Evolutionary conservation across 768 basidiomycete species (phyloP).

Genomic region (Pleurotus cornucopiae): DNA sequence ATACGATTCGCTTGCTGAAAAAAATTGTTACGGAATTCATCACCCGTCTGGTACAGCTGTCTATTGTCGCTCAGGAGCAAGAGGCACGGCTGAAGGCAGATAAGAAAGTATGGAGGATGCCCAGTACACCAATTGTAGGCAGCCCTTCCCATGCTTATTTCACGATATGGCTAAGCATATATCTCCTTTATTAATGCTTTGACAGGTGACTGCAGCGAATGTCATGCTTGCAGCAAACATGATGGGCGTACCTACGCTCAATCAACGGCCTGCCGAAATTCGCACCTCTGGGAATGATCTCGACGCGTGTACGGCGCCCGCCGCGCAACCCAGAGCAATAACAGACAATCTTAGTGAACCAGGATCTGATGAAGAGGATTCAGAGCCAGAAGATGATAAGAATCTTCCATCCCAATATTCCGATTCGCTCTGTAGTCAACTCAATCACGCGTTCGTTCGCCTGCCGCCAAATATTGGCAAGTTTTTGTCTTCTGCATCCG

Average conservation of each 20-base stretch:
- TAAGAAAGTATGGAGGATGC: conserved; percentile 55
- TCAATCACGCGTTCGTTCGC: conserved; percentile 19
- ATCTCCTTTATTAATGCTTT: background rate
- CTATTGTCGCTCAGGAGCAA: conserved; percentile 54
- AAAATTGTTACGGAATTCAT: conserved; percentile 47
- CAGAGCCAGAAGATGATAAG: conserved; percentile 9
- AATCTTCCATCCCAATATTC: background rate
- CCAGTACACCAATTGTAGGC: conserved; percentile 37
- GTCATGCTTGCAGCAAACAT: conserved; percentile 47
- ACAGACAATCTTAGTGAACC: conserved; percentile 2
- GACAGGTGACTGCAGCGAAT: conserved; percentile 33
- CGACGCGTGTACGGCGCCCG: conserved; percentile 14
- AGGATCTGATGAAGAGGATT: conserved; percentile 16
- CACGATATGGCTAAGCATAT: background rate
- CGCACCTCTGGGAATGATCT: conserved; percentile 9
- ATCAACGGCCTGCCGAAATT: conserved; percentile 17
- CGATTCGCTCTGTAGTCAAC: conserved; percentile 18
- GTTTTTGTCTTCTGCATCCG: background rate
- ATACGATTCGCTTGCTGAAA: conserved; percentile 42
- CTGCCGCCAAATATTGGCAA: conserved; percentile 9
- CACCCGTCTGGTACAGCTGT: conserved; percentile 43
- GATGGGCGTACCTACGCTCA: conserved; percentile 32
- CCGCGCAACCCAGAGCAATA: conserved; percentile 7
- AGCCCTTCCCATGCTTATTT: background rate
- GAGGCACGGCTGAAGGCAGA: conserved; percentile 54